Evolutionary conservation across 2,329 filamentous ascomycete genomes (phyloP), one percentile per base, ranked within the genome.

Genomic region (Proliferodiscus dingleyae): DNA sequence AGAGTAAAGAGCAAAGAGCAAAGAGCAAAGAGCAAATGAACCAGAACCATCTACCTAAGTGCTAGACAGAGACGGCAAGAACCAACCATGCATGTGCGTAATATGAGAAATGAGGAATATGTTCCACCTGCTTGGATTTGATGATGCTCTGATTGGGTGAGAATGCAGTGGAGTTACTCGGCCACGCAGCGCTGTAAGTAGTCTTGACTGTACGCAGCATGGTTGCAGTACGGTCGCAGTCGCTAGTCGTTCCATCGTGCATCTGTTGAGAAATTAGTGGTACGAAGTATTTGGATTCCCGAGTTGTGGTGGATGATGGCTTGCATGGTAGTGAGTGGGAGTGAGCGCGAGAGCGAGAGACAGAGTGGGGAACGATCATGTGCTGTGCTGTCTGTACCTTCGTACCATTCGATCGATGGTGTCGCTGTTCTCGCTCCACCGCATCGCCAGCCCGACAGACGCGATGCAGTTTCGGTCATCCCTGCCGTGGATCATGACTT

Each of bases 401-500:
- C n/a, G n/a, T n/a, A n/a, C n/a, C n/a, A n/a, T n/a, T n/a, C n/a
- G n/a, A n/a, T n/a, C n/a, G n/a, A n/a, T n/a, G n/a, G n/a, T n/a
- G n/a, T n/a, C n/a, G n/a, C n/a, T n/a, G n/a, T n/a, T n/a, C n/a
- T n/a, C n/a, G n/a, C n/a, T n/a, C n/a, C n/a, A n/a, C n/a, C n/a
- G n/a, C n/a, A n/a, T n/a, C n/a, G n/a, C n/a, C n/a, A n/a, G n/a
- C n/a, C n/a, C n/a, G n/a, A n/a, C n/a, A n/a, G n/a, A n/a, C n/a
- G n/a, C n/a, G n/a, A n/a, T n/a, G n/a, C 40, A 22, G 19, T 10
- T 16, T 8, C 13, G 10, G 39, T 34, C 33, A 43, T 38, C 45
- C 45, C 30, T 44, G 33, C 23, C 26, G 45, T 33, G 45, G 45
- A 47, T 47, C 45, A 38, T 33, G 33, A 44, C 40, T 37, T 44